These are phyloP conservation scores for Botryosphaeria agaves DNA, from an alignment of 2,329 filamentous ascomycete genomes.

Conservation along the genomic window DNA sequence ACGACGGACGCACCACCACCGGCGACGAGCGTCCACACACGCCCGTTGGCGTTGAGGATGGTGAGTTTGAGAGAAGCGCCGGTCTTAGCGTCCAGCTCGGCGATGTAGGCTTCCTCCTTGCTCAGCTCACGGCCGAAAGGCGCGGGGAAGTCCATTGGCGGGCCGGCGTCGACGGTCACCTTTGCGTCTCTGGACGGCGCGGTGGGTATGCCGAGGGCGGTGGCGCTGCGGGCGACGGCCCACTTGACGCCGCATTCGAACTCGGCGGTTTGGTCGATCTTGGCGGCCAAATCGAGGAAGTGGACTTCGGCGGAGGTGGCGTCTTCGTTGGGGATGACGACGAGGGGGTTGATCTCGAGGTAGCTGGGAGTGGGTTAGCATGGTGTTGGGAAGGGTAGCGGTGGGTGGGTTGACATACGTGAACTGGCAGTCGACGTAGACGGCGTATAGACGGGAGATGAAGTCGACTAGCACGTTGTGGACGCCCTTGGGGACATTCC, in stretches of 20 bases:
- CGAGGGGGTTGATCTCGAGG: conserved; percentile 98
- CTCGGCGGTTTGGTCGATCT: conserved; percentile 97
- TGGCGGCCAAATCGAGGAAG: conserved; percentile 97
- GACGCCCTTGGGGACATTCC: conserved; percentile 84
- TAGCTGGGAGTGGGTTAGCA: conserved; percentile 34
- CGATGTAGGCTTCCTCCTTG: conserved; percentile 99
- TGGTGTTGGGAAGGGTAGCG: not conserved
- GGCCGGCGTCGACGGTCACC: conserved; percentile 87
- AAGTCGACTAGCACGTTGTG: conserved; percentile 99
- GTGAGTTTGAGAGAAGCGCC: conserved; percentile 98
- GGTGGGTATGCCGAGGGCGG: conserved; percentile 67
- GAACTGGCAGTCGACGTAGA: conserved; percentile 99
- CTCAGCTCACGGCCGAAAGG: conserved; percentile 95
- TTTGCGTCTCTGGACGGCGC: conserved; percentile 45
- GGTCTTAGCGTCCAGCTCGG: conserved; percentile 97
- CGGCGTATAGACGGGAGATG: conserved; percentile 93
- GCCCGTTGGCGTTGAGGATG: conserved; percentile 77
- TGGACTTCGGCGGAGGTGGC: conserved; percentile 86
- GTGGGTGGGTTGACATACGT: conserved; percentile 30
- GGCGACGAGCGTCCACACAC: conserved; percentile 95
- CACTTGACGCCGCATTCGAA: conserved; percentile 99
- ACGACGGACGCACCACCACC: conserved; percentile 99
- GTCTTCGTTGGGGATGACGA: conserved; percentile 88
- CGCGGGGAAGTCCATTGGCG: conserved; percentile 97
- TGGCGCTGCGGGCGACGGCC: conserved; percentile 85